phyloP scores from a whole-genome alignment of 495 filamentous ascomycete genomes.

The Talaromyces borbonicus region DNA sequence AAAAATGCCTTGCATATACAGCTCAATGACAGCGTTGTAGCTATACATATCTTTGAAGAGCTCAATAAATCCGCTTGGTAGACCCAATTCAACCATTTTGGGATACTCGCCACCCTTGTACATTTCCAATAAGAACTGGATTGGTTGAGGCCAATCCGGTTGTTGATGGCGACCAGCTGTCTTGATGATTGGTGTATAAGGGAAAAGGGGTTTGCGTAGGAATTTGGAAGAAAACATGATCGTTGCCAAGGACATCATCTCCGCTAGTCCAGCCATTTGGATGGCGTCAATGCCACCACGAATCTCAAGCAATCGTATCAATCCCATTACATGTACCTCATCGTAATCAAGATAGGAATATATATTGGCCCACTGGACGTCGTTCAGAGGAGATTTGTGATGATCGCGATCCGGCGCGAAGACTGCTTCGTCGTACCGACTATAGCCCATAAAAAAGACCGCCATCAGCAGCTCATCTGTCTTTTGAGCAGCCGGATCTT shows the following conservation, averaged over 20 bases:
- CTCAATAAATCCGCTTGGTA: background rate
- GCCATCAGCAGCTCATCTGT: slow-evolving; percentile 8
- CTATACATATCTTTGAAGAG: slow-evolving; percentile 7
- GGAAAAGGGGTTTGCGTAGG: slow-evolving; percentile 6
- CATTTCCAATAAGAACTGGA: slow-evolving; percentile 6
- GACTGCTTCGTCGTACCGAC: slow-evolving; percentile 7
- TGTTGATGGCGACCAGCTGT: slow-evolving; percentile 4
- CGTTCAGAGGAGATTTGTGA: slow-evolving; percentile 4
- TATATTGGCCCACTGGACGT: slow-evolving; percentile 7
- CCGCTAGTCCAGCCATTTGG: background rate
- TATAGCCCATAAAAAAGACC: slow-evolving; percentile 7
- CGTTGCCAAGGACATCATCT: slow-evolving; percentile 7
- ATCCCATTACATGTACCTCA: slow-evolving; percentile 7
- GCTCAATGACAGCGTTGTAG: slow-evolving; percentile 7
- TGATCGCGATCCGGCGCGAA: slow-evolving; percentile 1
- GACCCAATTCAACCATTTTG: slow-evolving; percentile 2
- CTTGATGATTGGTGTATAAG: slow-evolving; percentile 6
- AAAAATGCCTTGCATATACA: slow-evolving; percentile 8
- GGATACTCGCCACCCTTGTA: slow-evolving; percentile 7
- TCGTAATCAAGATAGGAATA: slow-evolving; percentile 8
- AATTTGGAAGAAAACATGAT: slow-evolving; percentile 9
- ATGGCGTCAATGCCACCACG: slow-evolving; percentile 7
- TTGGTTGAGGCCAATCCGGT: slow-evolving; percentile 6
- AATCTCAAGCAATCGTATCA: slow-evolving; percentile 5
- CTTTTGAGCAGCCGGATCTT: slow-evolving; percentile 5